Base-by-base conservation (phyloP, 805 yeast genomes). In the Grigorovia jiainica region DNA sequence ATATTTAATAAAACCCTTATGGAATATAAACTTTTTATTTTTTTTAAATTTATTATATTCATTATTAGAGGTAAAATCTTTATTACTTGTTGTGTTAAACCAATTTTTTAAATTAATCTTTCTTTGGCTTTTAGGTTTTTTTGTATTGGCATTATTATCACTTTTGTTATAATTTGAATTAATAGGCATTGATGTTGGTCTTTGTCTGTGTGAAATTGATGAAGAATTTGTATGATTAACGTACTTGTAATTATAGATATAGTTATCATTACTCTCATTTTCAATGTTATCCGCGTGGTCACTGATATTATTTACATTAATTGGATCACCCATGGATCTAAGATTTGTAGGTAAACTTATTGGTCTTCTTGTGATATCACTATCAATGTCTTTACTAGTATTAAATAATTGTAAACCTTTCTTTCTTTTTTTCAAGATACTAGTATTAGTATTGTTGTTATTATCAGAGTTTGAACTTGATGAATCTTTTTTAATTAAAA, bases 1-100 rank as follows among this genome's bases (percentile, higher is more conserved):
- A 36, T 53, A 47, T 15, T 36, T 46, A 34, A 52, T 50, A 36
- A 58, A 58, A 6, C 62, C 62, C 27, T 46, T 51, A 37, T 58
- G 62, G 31, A 58, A 58, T 27, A 58, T 46, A 32, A 51, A 52
- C 20, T 43, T 44, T 8, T 42, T 47, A 15, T 45, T 39, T 13
- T 42, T 38, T 24, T 47, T 46, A 36, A 34, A 47, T 19, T 43
- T 38, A 13, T 43, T 39, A 13, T 44, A 25, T 41, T 57, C 61
- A n/a, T 40, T 36, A 10, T 36, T 44, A 23, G 42, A 52, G 6
- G 60, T 53, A 30, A 51, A 55, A 43, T 57, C 59, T 13, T 44
- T 51, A 25, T 59, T 50, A 23, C 40, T 48, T 11, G 48, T 29
- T 13, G 55, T 10, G 11, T 13, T 27, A 11, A 27, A 27, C 31